A percentile compares a stretch with the other conserved stretches of the same genome.
These are phyloP conservation scores for Nidularia pulvinata DNA, from an alignment of 768 basidiomycete genomes.

Conservation along the genomic window DNA sequence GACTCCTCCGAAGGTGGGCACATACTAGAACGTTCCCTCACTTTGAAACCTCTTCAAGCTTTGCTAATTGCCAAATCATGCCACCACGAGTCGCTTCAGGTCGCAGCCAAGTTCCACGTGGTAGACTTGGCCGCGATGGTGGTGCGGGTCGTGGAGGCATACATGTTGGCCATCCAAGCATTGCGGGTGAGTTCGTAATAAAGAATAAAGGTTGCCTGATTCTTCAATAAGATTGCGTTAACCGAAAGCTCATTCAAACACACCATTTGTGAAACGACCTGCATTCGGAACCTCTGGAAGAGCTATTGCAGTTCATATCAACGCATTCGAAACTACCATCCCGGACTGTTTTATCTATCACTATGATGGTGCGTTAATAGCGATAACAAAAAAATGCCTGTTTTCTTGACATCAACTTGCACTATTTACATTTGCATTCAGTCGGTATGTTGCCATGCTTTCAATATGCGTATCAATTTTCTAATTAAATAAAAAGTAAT, in stretches of 20 bases:
- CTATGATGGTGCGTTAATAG: slow-evolving; percentile 53
- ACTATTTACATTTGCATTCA: slow-evolving; percentile 17
- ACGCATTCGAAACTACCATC: slow-evolving; percentile 52
- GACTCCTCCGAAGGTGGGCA: not conserved
- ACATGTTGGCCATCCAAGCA: slow-evolving; percentile 20
- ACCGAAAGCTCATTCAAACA: slow-evolving; percentile 17
- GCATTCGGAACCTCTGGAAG: slow-evolving; percentile 27
- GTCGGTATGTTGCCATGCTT: slow-evolving; percentile 16
- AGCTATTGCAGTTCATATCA: slow-evolving; percentile 27
- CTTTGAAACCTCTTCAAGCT: not conserved
- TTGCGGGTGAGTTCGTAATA: slow-evolving; percentile 26
- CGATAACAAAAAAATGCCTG: not conserved
- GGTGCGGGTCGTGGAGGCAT: slow-evolving; percentile 26
- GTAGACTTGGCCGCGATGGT: slow-evolving; percentile 17
- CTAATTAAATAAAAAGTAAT: slow-evolving; percentile 21
- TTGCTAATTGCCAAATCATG: slow-evolving; percentile 4
- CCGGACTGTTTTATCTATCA: slow-evolving; percentile 63
- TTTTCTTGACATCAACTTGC: slow-evolving; percentile 1
- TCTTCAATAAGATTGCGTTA: slow-evolving; percentile 2
- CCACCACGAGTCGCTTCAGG: slow-evolving; percentile 12
- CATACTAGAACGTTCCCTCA: not conserved
- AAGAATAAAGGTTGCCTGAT: slow-evolving; percentile 3
- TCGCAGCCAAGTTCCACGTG: slow-evolving; percentile 13
- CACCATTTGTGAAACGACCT: slow-evolving; percentile 30
- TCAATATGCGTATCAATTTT: slow-evolving; percentile 7